Evolutionary conservation across 352 stramenopile species (phyloP), one percentile per base, ranked within the genome.

Genomic region (Phytophthora constricta): DNA sequence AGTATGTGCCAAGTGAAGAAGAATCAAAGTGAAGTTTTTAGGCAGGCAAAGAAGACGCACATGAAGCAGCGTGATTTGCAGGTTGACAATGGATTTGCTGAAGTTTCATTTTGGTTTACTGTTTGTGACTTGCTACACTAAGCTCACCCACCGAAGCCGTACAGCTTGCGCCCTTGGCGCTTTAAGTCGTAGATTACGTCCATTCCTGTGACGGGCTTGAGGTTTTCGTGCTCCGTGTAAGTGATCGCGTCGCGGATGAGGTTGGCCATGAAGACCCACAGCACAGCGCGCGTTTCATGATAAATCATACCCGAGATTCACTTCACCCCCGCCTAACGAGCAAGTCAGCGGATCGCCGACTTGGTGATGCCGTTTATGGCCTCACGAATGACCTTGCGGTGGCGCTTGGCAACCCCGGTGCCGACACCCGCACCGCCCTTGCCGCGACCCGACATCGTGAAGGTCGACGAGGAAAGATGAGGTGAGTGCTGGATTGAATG

Each of bases 201-300:
- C 91, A 98, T 98, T 51, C 95, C 96, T 31, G 93, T 98, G 62
- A 98, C 94, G 23, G 92, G 98, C 85, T 98, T 98, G 55, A 93
- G 77, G 68, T 90, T 84, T 27, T 89, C 92, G 75, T 98, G 90
- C 86, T 98, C 92, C 33, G 90, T 97, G 84, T 97, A 98, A 10
- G 87, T 97, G 34, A 98, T 80, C 43, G 91, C 89, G 75, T 98
- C 92, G 72, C 87, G 77, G 80, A 98, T 98, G 25, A 98, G 90
- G 80, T 98, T 98, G 79, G 98, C 95, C 27, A 99, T 80, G 82
- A 98, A 99, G 34, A 98, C 92, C 86, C 98, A 98, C 61, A 99
- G 87, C 39, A 98, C 95, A 64, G 94, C 94, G 71, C 94, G 89
- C 34, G 93, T 98, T 78, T 99, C 95, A 79, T 99, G 94, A 79